Base-by-base conservation (phyloP, 2,329 filamentous ascomycete species). In the Aspergillus floridensis region DNA sequence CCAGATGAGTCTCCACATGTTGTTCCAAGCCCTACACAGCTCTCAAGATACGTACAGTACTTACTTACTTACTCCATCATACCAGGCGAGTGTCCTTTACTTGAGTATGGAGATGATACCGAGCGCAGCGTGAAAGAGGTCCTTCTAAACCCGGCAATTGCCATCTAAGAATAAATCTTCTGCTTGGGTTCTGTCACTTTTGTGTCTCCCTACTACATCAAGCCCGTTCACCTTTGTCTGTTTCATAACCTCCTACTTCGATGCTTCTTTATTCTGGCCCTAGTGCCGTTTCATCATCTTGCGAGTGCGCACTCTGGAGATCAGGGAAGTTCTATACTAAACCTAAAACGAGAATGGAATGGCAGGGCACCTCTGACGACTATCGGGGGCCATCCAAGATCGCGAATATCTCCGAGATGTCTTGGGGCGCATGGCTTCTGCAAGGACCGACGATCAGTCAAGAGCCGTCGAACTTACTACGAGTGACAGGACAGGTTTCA, bases 371-470 rank as follows among this genome's bases (percentile, higher is more conserved):
- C 31, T 44, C 32, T 35, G 14, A 31, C 14, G 22, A 38, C 22
- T 46, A 22, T 16, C 55, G 21, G 11, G 14, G 14, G 12, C 31
- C 14, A 54, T 32, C 29, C 22, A 31, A 19, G 26, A 22, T 19
- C 6, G 19, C 26, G 41, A 48, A 55, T 48, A 48, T 55, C 53
- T 48, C 53, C 53, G 44, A 55, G 26, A 48, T 22, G 16, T 8
- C 41, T 55, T 31, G 41, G 41, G 21, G 44, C 7, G 32, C 53
- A 22, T 38, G 44, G 22, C 41, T 53, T 22, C 50, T 58, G 56
- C 56, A 54, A 44, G 52, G 52, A 56, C 56, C 47, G 38, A 59
- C 24, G 12, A 26, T 48, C 29, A 21, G 48, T 22, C 46, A 51
- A 29, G 14, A 38, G 44, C 53, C 38, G 52, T 59, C 47, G 22